These are phyloP conservation scores for Alloteropsis semialata DNA, from an alignment of 176 grass and related monocot genomes.

Conservation along the genomic window DNA sequence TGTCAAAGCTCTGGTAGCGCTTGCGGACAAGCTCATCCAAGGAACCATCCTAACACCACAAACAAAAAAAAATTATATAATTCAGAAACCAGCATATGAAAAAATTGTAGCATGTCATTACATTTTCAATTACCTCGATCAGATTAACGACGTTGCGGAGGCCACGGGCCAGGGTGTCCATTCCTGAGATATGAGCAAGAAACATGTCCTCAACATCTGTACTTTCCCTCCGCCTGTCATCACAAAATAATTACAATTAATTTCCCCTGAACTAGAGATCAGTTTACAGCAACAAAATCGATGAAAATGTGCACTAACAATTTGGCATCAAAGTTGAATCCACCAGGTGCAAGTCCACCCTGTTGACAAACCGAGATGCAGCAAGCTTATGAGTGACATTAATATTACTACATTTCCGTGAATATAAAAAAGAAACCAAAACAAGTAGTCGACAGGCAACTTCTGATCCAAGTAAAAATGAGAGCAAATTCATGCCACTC, in stretches of 20 bases:
- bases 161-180: conserved; percentile 91
- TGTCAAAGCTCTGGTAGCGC: conserved; percentile 95
- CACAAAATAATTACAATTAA: background rate
- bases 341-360: conserved; percentile 94
- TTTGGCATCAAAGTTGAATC: conserved; percentile 98
- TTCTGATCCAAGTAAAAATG: background rate
- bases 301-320: conserved; percentile 48
- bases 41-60: conserved; percentile 69
- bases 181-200: conserved; percentile 92
- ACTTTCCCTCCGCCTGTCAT: conserved; percentile 87
- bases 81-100: background rate
- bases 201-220: conserved; percentile 97
- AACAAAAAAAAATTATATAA: background rate
- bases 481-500: conserved; percentile 31
- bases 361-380: conserved; percentile 28
- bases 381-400: conserved; percentile 12
- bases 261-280: background rate
- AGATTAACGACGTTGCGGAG: conserved; percentile 81
- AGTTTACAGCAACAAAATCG: conserved; percentile 8
- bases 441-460: background rate
- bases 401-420: background rate
- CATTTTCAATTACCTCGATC: conserved; percentile 61
- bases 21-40: conserved; percentile 80
- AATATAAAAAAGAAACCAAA: background rate
- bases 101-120: background rate